Conservation (phyloP, 2,329 filamentous ascomycete genomes). For the Leptographium wingfieldii region DNA sequence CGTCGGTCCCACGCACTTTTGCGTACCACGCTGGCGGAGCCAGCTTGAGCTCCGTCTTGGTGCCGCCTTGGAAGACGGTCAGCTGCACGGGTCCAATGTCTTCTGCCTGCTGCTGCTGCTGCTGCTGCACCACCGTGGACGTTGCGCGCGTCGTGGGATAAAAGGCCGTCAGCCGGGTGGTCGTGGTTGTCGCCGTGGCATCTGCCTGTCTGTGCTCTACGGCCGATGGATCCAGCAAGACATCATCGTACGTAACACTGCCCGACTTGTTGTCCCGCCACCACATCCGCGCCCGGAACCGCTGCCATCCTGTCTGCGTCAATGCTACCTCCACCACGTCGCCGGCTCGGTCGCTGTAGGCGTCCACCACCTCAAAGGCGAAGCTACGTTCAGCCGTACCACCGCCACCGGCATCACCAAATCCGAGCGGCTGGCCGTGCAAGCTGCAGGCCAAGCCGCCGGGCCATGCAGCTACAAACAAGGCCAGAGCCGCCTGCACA, state of each 20-base stretch:
- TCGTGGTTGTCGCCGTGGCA: conserved; percentile 6
- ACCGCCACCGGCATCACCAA: conserved; percentile 30
- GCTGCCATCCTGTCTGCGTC: conserved; percentile 32
- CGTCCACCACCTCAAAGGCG: conserved; percentile 45
- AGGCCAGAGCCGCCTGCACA: conserved; percentile 73
- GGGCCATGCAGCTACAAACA: conserved; percentile 40
- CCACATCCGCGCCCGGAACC: conserved; percentile 33
- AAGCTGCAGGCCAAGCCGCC: neutral
- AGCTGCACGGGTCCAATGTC: conserved; percentile 35
- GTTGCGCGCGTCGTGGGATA: conserved; percentile 71
- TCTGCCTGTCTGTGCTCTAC: conserved; percentile 2
- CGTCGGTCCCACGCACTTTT: conserved; percentile 61
- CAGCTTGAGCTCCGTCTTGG: conserved; percentile 46
- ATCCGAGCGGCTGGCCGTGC: conserved; percentile 42
- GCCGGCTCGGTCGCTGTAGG: conserved; percentile 30
- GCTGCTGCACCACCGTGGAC: conserved; percentile 58
- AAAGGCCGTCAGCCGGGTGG: conserved; percentile 49
- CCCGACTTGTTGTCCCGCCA: conserved; percentile 19
- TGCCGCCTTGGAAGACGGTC: conserved; percentile 63
- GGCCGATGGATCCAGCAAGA: conserved; percentile 26
- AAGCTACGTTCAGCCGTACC: conserved; percentile 31
- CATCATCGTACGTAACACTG: conserved; percentile 26
- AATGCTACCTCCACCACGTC: conserved; percentile 43
- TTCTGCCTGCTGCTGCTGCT: conserved; percentile 17
- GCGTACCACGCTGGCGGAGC: conserved; percentile 65